Percentiles rank a stretch among this genome's conserved stretches.
These are phyloP conservation scores for Mariannaea elegans DNA, from an alignment of 2,329 filamentous ascomycete genomes.

Conservation along the genomic window DNA sequence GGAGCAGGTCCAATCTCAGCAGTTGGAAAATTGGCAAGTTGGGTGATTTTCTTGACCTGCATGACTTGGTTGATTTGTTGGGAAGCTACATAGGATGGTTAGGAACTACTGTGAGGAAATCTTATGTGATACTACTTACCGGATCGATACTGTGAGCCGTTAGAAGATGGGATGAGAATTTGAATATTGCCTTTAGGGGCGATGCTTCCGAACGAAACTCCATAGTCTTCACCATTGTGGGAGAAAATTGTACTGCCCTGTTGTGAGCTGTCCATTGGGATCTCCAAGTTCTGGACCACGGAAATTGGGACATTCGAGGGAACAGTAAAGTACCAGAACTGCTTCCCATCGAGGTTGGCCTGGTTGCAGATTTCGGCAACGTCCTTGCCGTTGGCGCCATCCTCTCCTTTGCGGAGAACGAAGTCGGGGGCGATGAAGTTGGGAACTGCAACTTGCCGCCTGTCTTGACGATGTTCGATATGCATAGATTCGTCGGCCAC, in stretches of 20 bases:
- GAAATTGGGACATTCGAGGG: constrained; percentile 75
- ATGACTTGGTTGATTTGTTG: constrained; percentile 66
- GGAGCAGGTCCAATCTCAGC: constrained; percentile 53
- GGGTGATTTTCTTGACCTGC: constrained; percentile 71
- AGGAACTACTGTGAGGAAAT: constrained; percentile 17
- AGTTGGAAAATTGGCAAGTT: constrained; percentile 48
- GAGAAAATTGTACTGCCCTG: constrained; percentile 65
- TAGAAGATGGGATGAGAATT: constrained; percentile 67
- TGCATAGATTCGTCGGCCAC: constrained; percentile 52
- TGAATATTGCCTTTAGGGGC: constrained; percentile 62
- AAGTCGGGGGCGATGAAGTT: constrained; percentile 62
- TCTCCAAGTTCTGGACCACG: constrained; percentile 70
- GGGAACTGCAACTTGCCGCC: constrained; percentile 50
- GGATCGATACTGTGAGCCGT: constrained; percentile 62
- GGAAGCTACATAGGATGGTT: constrained; percentile 31
- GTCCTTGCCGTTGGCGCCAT: constrained; percentile 52
- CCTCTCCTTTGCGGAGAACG: constrained; percentile 58
- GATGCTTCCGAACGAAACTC: constrained; percentile 62
- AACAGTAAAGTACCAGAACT: constrained; percentile 83
- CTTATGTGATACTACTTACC: constrained; percentile 52
- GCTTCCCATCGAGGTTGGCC: constrained; percentile 71
- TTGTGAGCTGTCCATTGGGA: constrained; percentile 64
- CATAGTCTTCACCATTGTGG: constrained; percentile 71
- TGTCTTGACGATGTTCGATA: constrained; percentile 44
- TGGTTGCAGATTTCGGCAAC: constrained; percentile 65